Percentiles rank a stretch among this genome's conserved stretches.
phyloP scores from a whole-genome alignment of 805 yeast species.

The Kuraishia ogatae region DNA sequence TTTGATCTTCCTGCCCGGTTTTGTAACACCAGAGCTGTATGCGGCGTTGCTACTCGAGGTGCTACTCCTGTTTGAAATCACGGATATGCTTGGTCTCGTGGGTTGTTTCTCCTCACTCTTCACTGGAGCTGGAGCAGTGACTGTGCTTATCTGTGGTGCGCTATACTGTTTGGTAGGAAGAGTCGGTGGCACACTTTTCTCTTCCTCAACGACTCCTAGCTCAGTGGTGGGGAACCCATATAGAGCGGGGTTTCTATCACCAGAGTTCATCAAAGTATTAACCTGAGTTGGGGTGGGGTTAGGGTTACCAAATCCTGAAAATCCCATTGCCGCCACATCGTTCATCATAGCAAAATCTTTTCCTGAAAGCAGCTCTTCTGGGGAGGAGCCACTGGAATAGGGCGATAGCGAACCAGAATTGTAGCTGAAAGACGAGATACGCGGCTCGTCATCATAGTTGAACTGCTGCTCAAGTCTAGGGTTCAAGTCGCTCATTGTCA shows the following conservation, averaged over 20 bases:
- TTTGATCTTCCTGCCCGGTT: slow-evolving; percentile 41
- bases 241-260: neutral
- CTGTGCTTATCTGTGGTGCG: neutral
- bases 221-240: neutral
- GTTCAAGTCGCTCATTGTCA: neutral
- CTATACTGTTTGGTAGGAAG: slow-evolving; percentile 11
- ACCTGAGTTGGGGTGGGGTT: neutral
- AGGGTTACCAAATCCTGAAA: neutral
- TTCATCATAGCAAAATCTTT: neutral
- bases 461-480: neutral
- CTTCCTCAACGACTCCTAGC: neutral
- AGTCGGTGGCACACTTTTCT: neutral
- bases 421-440: slow-evolving; percentile 6
- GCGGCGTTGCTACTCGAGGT: slow-evolving; percentile 9
- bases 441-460: neutral
- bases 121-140: neutral
- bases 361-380: slow-evolving; percentile 22
- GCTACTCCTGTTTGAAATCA: neutral
- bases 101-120: neutral
- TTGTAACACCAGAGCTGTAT: slow-evolving; percentile 24
- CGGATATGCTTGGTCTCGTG: neutral
- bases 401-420: slow-evolving; percentile 24
- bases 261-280: neutral
- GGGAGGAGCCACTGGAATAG: slow-evolving; percentile 27
- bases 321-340: neutral